Conservation (phyloP, 768 basidiomycete species). For the Amanita thiersii region DNA sequence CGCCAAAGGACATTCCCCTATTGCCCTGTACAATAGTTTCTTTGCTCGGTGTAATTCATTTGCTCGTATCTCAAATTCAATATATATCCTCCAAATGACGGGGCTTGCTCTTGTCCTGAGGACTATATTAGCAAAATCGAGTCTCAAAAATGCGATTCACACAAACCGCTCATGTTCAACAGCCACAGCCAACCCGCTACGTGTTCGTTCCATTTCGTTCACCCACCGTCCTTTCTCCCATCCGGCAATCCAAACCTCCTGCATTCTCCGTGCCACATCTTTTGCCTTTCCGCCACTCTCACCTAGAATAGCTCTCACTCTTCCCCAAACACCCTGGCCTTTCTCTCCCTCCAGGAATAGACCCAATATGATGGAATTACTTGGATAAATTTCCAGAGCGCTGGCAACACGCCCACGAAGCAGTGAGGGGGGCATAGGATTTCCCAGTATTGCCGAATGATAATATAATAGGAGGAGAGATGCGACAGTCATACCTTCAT, state of each 20-base stretch:
- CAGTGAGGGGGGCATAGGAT: slow-evolving; percentile 47
- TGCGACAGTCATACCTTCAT: slow-evolving; percentile 52
- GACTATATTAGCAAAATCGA: slow-evolving; percentile 8
- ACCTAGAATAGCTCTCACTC: slow-evolving; percentile 49
- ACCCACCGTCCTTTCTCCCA: slow-evolving; percentile 73
- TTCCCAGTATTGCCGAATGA: slow-evolving; percentile 44
- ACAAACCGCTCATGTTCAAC: slow-evolving; percentile 62
- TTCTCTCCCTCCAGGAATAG: slow-evolving; percentile 72
- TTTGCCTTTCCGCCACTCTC: slow-evolving; percentile 42
- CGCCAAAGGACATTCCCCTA: slow-evolving; percentile 64
- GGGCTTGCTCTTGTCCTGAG: slow-evolving; percentile 58
- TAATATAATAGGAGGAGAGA: slow-evolving; percentile 55
- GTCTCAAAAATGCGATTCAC: neutral
- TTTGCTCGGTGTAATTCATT: slow-evolving; percentile 57
- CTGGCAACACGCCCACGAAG: slow-evolving; percentile 48
- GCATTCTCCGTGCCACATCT: slow-evolving; percentile 46
- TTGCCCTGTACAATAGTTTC: slow-evolving; percentile 63
- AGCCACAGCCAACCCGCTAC: slow-evolving; percentile 53
- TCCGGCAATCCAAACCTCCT: slow-evolving; percentile 74
- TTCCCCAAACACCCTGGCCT: slow-evolving; percentile 74
- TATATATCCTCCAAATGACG: slow-evolving; percentile 62
- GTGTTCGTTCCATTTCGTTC: slow-evolving; percentile 60
- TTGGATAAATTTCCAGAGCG: slow-evolving; percentile 53
- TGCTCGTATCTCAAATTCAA: slow-evolving; percentile 69
- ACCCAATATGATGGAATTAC: slow-evolving; percentile 64